Conservation (phyloP, 2,329 filamentous ascomycete genomes). For the Torrubiella hemipterigena region DNA sequence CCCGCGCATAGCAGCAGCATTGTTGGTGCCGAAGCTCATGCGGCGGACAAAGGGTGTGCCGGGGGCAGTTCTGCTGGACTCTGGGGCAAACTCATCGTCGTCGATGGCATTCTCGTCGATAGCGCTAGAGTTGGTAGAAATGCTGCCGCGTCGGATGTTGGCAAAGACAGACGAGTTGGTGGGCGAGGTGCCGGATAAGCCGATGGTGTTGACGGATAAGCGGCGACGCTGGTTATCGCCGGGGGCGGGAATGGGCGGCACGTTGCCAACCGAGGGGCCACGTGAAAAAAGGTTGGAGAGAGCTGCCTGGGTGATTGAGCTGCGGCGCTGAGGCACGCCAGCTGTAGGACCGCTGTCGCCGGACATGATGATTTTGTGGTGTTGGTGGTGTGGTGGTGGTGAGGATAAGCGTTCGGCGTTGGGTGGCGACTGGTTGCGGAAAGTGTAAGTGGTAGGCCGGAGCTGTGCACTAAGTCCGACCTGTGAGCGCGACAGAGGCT, state of each 20-base stretch:
- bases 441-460: too few species aligned
- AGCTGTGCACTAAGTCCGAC: too few species aligned
- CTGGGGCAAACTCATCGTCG: constrained; percentile 47
- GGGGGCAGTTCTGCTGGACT: constrained; percentile 43
- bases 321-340: constrained; percentile 32
- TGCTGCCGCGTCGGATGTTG: constrained; percentile 49
- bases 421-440: constrained; percentile 1
- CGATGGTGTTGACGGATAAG: constrained; percentile 62
- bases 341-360: constrained; percentile 20
- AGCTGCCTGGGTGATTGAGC: constrained; percentile 44
- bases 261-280: constrained; percentile 37
- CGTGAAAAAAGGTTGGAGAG: constrained; percentile 48
- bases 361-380: constrained; percentile 19
- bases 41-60: constrained; percentile 69
- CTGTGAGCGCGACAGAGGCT: neutral
- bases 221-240: constrained; percentile 49
- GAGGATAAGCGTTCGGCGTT: constrained; percentile 1
- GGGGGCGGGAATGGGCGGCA: constrained; percentile 28
- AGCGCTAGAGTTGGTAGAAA: constrained; percentile 56
- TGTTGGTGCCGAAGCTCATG: constrained; percentile 81
- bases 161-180: constrained; percentile 35
- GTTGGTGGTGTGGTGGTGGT: constrained; percentile 9
- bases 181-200: constrained; percentile 62
- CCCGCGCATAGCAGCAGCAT: constrained; percentile 57
- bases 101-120: constrained; percentile 65